A percentile compares a stretch with the other conserved stretches of the same genome.
Conservation (phyloP, 768 basidiomycete species). For the Agaricus sinodeliciosus region DNA sequence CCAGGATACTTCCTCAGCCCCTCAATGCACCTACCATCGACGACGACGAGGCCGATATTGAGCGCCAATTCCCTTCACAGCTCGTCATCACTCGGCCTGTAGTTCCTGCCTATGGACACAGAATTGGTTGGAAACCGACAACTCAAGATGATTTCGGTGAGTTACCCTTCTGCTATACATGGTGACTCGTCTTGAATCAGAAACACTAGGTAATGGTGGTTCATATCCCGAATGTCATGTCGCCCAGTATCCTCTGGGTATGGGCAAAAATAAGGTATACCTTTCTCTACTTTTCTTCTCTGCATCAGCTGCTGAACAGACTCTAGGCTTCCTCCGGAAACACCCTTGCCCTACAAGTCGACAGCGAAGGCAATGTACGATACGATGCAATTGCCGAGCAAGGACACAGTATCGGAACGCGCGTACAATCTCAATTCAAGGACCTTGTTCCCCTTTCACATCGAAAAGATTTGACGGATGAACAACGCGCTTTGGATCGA, state of each 20-base stretch:
- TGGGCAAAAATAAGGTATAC: conserved; percentile 90
- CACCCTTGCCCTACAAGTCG: conserved; percentile 94
- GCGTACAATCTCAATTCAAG: conserved; percentile 94
- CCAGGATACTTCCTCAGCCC: conserved; percentile 67
- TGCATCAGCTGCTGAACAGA: background rate
- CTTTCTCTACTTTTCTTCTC: background rate
- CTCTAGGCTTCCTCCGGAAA: conserved; percentile 82
- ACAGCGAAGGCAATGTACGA: conserved; percentile 91
- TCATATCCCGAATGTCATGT: conserved; percentile 93
- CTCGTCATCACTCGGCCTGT: conserved; percentile 42
- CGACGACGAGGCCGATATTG: conserved; percentile 58
- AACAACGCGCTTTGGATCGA: conserved; percentile 73
- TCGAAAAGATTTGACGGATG: conserved; percentile 80
- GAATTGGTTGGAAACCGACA: conserved; percentile 81
- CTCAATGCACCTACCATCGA: conserved; percentile 41
- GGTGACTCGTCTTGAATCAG: conserved; percentile 5
- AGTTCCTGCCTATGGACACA: conserved; percentile 81
- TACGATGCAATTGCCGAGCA: conserved; percentile 97
- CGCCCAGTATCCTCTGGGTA: conserved; percentile 93
- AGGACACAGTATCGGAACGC: conserved; percentile 81
- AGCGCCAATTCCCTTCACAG: conserved; percentile 27
- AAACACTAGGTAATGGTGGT: conserved; percentile 65
- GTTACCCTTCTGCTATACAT: conserved; percentile 18
- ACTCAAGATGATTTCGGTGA: conserved; percentile 79
- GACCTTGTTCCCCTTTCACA: conserved; percentile 91